Base-by-base conservation (phyloP, 192 early-diverging fungal genomes). In the Chytriomyces hyalinus region DNA sequence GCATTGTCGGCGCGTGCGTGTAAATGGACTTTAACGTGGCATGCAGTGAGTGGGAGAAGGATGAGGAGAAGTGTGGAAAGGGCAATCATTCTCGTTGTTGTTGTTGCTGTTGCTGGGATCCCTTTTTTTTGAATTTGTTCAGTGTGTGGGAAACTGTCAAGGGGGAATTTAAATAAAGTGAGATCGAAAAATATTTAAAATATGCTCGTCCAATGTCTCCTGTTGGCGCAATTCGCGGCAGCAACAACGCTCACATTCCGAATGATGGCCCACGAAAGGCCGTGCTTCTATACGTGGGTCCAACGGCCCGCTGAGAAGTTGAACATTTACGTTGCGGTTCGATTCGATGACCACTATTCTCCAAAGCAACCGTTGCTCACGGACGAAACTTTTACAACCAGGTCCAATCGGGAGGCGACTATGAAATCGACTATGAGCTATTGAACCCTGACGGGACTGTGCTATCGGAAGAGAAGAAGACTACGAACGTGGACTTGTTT, bases 351-450 rank as follows among this genome's bases (percentile, higher is more conserved):
- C 22, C n/a, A 20, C 28, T 11, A 47, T n/a, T 75, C 61, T 20
- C 11, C 24, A 49, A 26, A n/a, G n/a, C 11, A 5, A 5, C 15
- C 63, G 49, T 75, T 20, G 22, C 13, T 9, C 28, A 71, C 24
- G 70, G 13, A 20, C 26, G 46, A 72, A 24, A 11, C 36, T 26
- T 50, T 15, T 0, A 47, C 22, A 51, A 26, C 17, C 50, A 96
- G 95, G 95, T 96, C 48, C 97, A 99, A 89, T 87, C 90, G 60
- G 97, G 97, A 46, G 96, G 96, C 76, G 88, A 92, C 49, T 98
- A 97, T 83, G 97, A 99, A 80, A 92, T 99, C 47, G 96, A 99
- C 84, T 98, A 93, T 71, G 89, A 90, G 26, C 93, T 97, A 44
- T 89, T 80, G 44, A 93, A 87, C 36, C 96, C 96, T 49, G 84